Base-by-base conservation (phyloP, 2,329 filamentous ascomycete genomes). In the Botrytis hyacinthi region DNA sequence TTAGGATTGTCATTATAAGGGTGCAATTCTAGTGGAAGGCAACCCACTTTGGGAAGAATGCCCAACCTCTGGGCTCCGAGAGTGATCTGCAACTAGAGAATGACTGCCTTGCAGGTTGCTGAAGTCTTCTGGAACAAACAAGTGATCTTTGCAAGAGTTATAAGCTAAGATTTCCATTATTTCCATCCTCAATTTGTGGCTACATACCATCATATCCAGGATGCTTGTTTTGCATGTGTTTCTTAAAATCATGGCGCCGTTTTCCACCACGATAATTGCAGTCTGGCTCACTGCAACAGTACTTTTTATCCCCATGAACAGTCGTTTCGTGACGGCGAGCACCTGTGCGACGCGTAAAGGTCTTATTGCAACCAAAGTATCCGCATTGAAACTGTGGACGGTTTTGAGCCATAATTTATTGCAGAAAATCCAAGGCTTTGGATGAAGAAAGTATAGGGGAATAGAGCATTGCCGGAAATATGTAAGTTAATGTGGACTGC, bases 231-330 rank as follows among this genome's bases (percentile, higher is more conserved):
- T 54, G 67, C 70, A 72, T 72, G 22, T 72, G 70, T 4, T 67
- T 72, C 8, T 60, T 46, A 51, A 68, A 72, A 59, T 72, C 70
- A 10, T 72, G 59, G 37, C 70, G 48, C 37, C 70, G 51, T 68
- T 72, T 72, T 20, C 62, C 70, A n/a, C 70, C 70, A 9, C 70
- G 48, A 44, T 72, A 72, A 37, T 68, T 72, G 62, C 70, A 72
- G 26, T 72, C 42, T 60, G 70, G 70, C 22, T 72, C 70, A 66
- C 48, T 54, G 32, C 70, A 72, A 16, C 63, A 72, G 10, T 59
- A 68, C 29, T 72, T 72, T 35, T 72, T 72, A 44, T 72, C 51
- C 16, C 70, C 65, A 26, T 72, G 70, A 20, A 72, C 70, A 20
- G 65, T 57, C 26, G 37, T 68, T 60, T 72, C 70, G 37, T 72